Percentiles rank a stretch among this genome's conserved stretches.
Conservation (phyloP, 495 filamentous ascomycete species). For the Tuber borchii region DNA sequence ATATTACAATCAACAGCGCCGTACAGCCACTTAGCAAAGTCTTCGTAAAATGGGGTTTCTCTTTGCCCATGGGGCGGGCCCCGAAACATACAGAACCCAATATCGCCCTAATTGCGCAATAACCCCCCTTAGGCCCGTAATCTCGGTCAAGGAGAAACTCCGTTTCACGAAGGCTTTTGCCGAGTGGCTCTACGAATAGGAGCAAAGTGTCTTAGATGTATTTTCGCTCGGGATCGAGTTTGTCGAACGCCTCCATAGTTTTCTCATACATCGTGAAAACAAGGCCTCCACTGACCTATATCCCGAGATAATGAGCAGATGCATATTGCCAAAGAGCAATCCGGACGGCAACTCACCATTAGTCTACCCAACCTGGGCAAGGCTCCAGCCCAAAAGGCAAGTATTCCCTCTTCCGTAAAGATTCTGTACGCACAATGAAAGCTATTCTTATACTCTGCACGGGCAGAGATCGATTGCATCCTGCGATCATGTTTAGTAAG, state of each 20-base stretch:
- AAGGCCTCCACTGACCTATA: slow-evolving; percentile 74
- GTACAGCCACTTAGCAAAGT: neutral
- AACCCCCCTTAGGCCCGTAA: neutral
- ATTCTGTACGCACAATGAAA: slow-evolving; percentile 77
- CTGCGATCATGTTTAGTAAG: slow-evolving; percentile 44
- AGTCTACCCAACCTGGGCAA: slow-evolving; percentile 75
- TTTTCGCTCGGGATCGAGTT: slow-evolving; percentile 70
- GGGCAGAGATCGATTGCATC: slow-evolving; percentile 95
- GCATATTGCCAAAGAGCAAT: neutral
- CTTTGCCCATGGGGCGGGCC: neutral
- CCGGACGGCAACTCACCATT: slow-evolving; percentile 45
- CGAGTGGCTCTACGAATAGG: neutral
- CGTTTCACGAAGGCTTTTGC: neutral
- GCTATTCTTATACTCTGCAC: slow-evolving; percentile 76
- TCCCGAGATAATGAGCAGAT: slow-evolving; percentile 11
- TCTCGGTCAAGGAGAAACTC: neutral
- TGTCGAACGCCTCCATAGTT: slow-evolving; percentile 80
- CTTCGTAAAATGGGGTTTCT: neutral
- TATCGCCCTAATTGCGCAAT: neutral
- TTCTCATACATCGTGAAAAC: slow-evolving; percentile 99
- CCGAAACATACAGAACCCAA: no score
- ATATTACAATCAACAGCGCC: neutral
- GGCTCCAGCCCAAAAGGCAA: slow-evolving; percentile 92
- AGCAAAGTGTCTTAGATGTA: slow-evolving; percentile 52
- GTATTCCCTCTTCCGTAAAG: slow-evolving; percentile 77